Percentiles rank a stretch among this genome's conserved stretches.
Conservation (phyloP, 2,329 filamentous ascomycete species). For the Didymella segeticola region DNA sequence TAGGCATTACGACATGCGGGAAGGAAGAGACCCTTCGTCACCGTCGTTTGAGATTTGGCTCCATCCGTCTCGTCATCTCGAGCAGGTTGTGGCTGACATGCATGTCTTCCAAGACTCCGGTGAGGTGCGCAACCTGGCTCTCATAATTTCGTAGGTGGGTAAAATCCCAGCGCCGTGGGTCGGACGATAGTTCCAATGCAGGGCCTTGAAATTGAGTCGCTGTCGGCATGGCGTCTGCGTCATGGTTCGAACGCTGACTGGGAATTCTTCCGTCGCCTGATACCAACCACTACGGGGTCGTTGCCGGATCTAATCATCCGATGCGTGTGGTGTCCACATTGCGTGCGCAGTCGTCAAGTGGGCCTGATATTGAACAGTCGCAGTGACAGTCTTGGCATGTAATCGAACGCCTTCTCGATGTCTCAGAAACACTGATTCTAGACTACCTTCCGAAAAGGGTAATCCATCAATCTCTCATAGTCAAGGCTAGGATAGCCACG, state of each 20-base stretch:
- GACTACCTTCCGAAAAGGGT: constrained; percentile 12
- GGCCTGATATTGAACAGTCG: constrained; percentile 3
- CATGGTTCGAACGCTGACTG: constrained; percentile 2
- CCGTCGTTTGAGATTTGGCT: constrained; percentile 1
- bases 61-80: neutral
- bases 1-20: constrained; percentile 22
- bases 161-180: constrained; percentile 14
- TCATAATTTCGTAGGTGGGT: neutral
- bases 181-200: constrained; percentile 18
- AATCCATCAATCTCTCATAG: constrained; percentile 6
- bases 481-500: constrained; percentile 4
- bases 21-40: constrained; percentile 9
- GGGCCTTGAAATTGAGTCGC: constrained; percentile 4
- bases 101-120: constrained; percentile 2
- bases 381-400: constrained; percentile 14
- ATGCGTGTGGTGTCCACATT: constrained; percentile 2
- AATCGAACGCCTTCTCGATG: constrained; percentile 4
- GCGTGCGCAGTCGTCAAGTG: constrained; percentile 7
- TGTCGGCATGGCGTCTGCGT: constrained; percentile 5
- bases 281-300: neutral
- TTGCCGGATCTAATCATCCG: constrained; percentile 6
- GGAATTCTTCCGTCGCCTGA: constrained; percentile 16
- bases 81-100: constrained; percentile 5
- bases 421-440: neutral
- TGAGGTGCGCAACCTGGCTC: neutral